phyloP scores from a whole-genome alignment of 768 basidiomycete genomes.

The Boletus subcaerulescens region DNA sequence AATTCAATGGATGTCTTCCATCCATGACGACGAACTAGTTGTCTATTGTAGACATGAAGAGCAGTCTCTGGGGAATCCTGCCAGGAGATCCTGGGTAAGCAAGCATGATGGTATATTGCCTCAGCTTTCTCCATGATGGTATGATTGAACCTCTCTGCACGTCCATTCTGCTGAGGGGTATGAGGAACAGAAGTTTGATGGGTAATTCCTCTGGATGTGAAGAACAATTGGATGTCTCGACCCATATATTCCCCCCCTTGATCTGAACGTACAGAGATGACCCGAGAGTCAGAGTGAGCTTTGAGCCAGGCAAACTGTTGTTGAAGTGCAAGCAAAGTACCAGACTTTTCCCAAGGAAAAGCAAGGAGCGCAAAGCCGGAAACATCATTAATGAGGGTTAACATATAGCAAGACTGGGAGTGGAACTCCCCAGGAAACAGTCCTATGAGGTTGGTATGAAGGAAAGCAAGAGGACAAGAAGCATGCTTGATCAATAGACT shows the following conservation, averaged over 20 bases:
- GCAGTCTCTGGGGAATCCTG: background rate
- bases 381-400: background rate
- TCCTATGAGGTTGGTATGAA: background rate
- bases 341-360: background rate
- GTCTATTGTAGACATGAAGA: background rate
- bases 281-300: background rate
- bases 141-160: background rate
- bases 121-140: background rate
- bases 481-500: background rate
- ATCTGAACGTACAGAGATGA: background rate
- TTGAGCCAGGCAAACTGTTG: background rate
- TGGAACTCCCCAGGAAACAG: background rate
- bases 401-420: accelerated
- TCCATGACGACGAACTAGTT: background rate
- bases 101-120: background rate
- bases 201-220: background rate
- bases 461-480: background rate
- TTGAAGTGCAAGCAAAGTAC: background rate
- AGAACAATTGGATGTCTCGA: background rate
- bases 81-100: background rate
- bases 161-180: background rate
- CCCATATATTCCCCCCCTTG: background rate
- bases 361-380: background rate
- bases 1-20: background rate
- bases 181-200: background rate